Percentiles rank a stretch among this genome's conserved stretches.
These are phyloP conservation scores for Aspergillus calidoustus DNA, from an alignment of 2,329 filamentous ascomycete genomes.

Conservation along the genomic window DNA sequence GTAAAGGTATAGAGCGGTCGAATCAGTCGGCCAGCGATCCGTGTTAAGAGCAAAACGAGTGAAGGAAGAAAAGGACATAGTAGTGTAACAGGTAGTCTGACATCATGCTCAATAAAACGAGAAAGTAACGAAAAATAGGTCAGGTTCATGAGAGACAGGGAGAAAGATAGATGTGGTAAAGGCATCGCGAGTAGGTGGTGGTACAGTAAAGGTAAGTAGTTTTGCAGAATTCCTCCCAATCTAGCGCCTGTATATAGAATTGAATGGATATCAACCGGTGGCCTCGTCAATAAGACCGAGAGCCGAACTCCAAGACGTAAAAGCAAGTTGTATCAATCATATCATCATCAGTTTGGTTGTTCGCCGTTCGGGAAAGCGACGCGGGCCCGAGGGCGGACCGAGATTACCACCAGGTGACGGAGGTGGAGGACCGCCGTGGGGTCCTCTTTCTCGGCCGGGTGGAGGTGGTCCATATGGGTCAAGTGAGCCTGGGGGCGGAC, in stretches of 20 bases:
- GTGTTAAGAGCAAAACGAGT: background rate
- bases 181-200: background rate
- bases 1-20: background rate
- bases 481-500: constrained; percentile 26
- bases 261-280: background rate
- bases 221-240: background rate
- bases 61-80: background rate
- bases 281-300: background rate
- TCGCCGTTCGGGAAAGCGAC: constrained; percentile 54
- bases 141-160: background rate
- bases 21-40: background rate
- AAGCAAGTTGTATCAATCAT: constrained; percentile 32
- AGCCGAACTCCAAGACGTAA: background rate
- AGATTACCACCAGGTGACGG: constrained; percentile 21
- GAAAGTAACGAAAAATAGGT: background rate
- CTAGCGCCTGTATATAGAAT: constrained; percentile 6
- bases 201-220: constrained; percentile 3
- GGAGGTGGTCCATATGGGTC: background rate
- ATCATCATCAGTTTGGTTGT: constrained; percentile 56
- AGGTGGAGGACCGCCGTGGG: constrained; percentile 3
- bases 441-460: background rate
- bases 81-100: background rate
- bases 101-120: background rate
- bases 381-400: constrained; percentile 31
- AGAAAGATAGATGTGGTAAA: background rate